A percentile compares a stretch with the other conserved stretches of the same genome.
Evolutionary conservation across 176 grass and related monocot species (phyloP).

Genomic region (Lolium perenne): DNA sequence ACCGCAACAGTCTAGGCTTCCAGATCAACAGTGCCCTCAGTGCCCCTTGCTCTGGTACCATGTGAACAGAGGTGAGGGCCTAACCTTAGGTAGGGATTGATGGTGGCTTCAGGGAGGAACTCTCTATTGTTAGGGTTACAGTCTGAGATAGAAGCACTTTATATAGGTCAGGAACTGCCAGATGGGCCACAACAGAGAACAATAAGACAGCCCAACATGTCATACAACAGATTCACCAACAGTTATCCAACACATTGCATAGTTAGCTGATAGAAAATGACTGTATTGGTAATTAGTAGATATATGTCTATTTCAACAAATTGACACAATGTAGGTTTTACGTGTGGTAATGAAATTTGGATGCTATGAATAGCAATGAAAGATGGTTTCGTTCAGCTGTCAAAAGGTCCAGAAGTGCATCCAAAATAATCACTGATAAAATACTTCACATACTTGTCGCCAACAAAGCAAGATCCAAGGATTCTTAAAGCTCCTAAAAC

Average conservation of each 20-base stretch:
- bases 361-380: background rate
- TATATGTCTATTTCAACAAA: background rate
- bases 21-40: too few species aligned
- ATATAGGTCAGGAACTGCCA: too few species aligned
- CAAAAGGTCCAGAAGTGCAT: background rate
- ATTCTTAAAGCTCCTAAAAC: constrained; percentile 6
- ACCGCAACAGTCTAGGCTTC: too few species aligned
- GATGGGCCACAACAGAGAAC: too few species aligned
- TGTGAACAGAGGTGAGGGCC: too few species aligned
- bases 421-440: background rate
- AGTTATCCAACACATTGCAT: background rate
- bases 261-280: background rate
- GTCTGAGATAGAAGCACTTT: too few species aligned
- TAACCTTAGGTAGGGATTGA: too few species aligned
- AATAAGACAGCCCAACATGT: too few species aligned
- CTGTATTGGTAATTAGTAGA: background rate
- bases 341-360: background rate
- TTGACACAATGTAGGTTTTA: background rate
- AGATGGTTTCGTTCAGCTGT: background rate
- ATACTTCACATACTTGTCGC: background rate
- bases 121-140: too few species aligned
- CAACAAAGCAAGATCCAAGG: background rate
- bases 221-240: too few species aligned
- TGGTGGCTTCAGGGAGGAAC: too few species aligned
- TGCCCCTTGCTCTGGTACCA: too few species aligned